Percentiles rank a stretch among this genome's conserved stretches.
These are phyloP conservation scores for Cenchrus fungigraminus DNA, from an alignment of 176 grass and related monocot genomes.

Conservation along the genomic window DNA sequence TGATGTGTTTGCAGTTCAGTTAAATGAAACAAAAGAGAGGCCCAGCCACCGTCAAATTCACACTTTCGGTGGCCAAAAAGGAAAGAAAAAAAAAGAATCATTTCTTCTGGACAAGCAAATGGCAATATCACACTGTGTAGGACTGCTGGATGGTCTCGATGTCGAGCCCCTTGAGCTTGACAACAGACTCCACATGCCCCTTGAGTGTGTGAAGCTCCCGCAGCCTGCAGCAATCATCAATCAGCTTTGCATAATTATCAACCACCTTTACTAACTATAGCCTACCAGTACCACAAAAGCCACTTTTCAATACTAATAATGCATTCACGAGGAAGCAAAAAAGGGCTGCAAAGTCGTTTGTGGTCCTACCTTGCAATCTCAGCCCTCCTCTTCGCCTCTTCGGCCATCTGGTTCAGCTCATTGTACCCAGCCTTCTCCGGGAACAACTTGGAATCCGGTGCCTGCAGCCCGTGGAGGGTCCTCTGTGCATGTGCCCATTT, in stretches of 20 bases:
- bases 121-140: constrained; percentile 59
- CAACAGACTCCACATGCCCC: constrained; percentile 77
- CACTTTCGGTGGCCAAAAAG: background rate
- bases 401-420: constrained; percentile 80
- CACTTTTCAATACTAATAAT: constrained; percentile 17
- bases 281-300: constrained; percentile 1
- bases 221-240: constrained; percentile 44
- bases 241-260: constrained; percentile 4
- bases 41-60: constrained; percentile 42
- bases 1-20: constrained; percentile 19
- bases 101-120: background rate
- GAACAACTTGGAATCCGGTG: constrained; percentile 65
- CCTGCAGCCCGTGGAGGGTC: constrained; percentile 87
- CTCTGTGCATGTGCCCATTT: constrained; percentile 93
- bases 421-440: constrained; percentile 59
- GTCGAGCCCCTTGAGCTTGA: constrained; percentile 77
- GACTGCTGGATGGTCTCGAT: constrained; percentile 80
- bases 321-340: background rate
- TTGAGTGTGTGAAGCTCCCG: constrained; percentile 73
- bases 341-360: background rate
- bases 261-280: background rate
- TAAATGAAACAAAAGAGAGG: constrained; percentile 21
- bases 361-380: constrained; percentile 82
- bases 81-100: background rate
- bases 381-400: constrained; percentile 80